These are phyloP conservation scores for Penicillium waksmanii DNA, from an alignment of 495 filamentous ascomycete genomes.

Conservation along the genomic window DNA sequence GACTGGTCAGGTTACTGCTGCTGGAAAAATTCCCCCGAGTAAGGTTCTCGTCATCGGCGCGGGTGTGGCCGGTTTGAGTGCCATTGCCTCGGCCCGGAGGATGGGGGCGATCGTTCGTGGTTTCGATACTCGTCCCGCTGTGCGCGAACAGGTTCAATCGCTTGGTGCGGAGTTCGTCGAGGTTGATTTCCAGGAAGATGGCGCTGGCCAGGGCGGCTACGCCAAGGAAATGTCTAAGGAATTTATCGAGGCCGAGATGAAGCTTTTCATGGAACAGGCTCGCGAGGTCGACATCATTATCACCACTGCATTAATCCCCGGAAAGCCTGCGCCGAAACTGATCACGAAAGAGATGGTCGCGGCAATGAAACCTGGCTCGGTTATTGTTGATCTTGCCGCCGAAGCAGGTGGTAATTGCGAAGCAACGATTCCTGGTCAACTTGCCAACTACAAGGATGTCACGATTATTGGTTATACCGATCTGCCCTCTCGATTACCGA, in stretches of 20 bases:
- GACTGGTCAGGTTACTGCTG: constrained; percentile 82
- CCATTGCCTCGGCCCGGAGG: constrained; percentile 77
- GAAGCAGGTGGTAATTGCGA: constrained; percentile 84
- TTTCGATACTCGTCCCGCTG: constrained; percentile 79
- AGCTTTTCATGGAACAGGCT: constrained; percentile 79
- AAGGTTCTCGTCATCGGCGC: constrained; percentile 84
- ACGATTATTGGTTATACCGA: constrained; percentile 86
- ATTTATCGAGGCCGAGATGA: constrained; percentile 87
- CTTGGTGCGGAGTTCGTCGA: constrained; percentile 84
- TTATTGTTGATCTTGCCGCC: constrained; percentile 79
- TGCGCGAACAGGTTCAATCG: constrained; percentile 82
- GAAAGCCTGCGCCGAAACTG: constrained; percentile 72
- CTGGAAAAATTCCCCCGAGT: constrained; percentile 79
- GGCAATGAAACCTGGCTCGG: constrained; percentile 80
- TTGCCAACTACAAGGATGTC: constrained; percentile 70
- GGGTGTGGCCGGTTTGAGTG: constrained; percentile 79
- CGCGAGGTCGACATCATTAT: constrained; percentile 86
- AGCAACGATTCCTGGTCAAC: constrained; percentile 68
- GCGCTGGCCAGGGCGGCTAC: constrained; percentile 78
- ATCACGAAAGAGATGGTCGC: constrained; percentile 78
- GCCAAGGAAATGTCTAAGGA: constrained; percentile 89
- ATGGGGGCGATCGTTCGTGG: constrained; percentile 84
- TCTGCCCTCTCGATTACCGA: constrained; percentile 76
- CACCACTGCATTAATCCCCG: constrained; percentile 81
- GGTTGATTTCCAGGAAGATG: constrained; percentile 81